These are phyloP conservation scores for Talaromyces adpressus DNA, from an alignment of 495 filamentous ascomycete genomes.

Conservation along the genomic window DNA sequence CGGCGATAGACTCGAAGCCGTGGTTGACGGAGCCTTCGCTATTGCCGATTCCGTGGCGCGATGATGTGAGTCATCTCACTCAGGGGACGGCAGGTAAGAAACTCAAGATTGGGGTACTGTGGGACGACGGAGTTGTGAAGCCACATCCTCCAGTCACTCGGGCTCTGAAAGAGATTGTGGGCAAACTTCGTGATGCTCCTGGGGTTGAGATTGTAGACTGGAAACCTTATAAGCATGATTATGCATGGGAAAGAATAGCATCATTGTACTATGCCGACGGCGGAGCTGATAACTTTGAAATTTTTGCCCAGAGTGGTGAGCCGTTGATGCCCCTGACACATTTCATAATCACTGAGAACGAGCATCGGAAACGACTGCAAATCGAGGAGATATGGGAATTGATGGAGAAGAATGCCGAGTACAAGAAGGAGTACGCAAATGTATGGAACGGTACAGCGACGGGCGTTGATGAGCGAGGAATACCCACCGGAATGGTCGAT, in stretches of 20 bases:
- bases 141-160: constrained; percentile 58
- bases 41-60: constrained; percentile 14
- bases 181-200: constrained; percentile 27
- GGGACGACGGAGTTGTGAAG: constrained; percentile 53
- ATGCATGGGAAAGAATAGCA: constrained; percentile 40
- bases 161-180: constrained; percentile 42
- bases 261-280: constrained; percentile 41
- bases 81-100: constrained; percentile 12
- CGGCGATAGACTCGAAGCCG: constrained; percentile 40
- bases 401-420: constrained; percentile 42
- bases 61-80: constrained; percentile 33
- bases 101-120: constrained; percentile 53
- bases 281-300: constrained; percentile 25
- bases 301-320: constrained; percentile 34
- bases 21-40: constrained; percentile 38
- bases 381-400: constrained; percentile 30
- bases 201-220: constrained; percentile 47
- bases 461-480: constrained; percentile 18
- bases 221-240: constrained; percentile 44
- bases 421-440: constrained; percentile 31
- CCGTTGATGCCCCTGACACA: constrained; percentile 39
- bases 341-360: constrained; percentile 43
- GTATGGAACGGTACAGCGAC: constrained; percentile 37
- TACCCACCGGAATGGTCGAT: constrained; percentile 33
- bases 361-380: constrained; percentile 16